Evolutionary conservation across 768 basidiomycete species (phyloP).

Genomic region (Termitomyces sp.): DNA sequence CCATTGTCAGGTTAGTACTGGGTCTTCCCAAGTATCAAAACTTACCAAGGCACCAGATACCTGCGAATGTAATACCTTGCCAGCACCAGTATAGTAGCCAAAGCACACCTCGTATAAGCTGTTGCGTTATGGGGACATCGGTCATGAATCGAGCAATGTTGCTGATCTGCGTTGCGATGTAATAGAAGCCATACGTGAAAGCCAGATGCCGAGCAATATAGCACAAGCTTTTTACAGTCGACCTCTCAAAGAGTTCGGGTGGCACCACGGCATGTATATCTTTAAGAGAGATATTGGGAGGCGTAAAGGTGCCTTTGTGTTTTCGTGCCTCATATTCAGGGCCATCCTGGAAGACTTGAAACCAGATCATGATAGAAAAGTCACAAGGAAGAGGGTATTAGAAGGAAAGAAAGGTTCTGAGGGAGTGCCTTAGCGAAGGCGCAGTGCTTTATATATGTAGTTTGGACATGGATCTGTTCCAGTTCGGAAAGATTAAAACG

Average conservation of each 20-base stretch:
- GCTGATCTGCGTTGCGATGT: slow-evolving; percentile 32
- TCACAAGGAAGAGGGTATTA: neutral
- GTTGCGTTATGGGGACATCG: slow-evolving; percentile 8
- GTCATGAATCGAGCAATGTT: slow-evolving; percentile 1
- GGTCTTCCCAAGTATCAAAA: neutral
- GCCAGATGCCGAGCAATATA: slow-evolving; percentile 38
- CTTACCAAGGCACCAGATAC: slow-evolving; percentile 39
- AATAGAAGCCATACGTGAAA: slow-evolving; percentile 32
- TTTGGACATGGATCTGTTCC: slow-evolving; percentile 8
- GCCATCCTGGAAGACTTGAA: slow-evolving; percentile 38
- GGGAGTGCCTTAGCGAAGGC: neutral
- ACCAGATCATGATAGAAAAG: slow-evolving; percentile 29
- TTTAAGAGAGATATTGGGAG: slow-evolving; percentile 36
- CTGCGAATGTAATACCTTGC: slow-evolving; percentile 41
- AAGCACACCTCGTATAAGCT: slow-evolving; percentile 19
- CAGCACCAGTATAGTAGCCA: slow-evolving; percentile 47
- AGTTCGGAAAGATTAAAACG: slow-evolving; percentile 14
- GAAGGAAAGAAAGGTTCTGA: neutral
- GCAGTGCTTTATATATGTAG: slow-evolving; percentile 10
- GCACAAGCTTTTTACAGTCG: slow-evolving; percentile 34
- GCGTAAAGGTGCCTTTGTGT: slow-evolving; percentile 29
- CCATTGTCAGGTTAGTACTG: neutral
- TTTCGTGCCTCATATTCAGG: slow-evolving; percentile 45
- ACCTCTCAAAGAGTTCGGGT: slow-evolving; percentile 37
- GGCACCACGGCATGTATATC: slow-evolving; percentile 44